These are phyloP conservation scores for Cryptococcus deneoformans DNA, from an alignment of 1,284 basidiomycete species.

Conservation along the genomic window DNA sequence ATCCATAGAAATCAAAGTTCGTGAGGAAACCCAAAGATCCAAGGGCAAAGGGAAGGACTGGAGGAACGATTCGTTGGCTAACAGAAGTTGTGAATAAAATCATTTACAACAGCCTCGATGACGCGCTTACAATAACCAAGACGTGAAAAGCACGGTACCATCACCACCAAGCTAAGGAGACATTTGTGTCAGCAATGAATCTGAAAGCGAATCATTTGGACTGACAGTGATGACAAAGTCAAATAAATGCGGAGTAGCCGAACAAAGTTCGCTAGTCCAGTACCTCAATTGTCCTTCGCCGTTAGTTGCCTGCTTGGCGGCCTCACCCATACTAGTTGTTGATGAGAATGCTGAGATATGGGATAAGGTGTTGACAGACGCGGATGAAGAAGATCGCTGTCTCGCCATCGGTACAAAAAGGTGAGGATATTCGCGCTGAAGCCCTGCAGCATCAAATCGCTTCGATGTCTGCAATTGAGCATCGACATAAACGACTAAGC, in stretches of 20 bases:
- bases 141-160: slow-evolving; percentile 97
- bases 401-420: slow-evolving; percentile 75
- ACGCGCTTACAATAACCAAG: slow-evolving; percentile 77
- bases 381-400: slow-evolving; percentile 60
- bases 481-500: slow-evolving; percentile 72
- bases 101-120: neutral
- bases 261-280: slow-evolving; percentile 98
- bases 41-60: slow-evolving; percentile 95
- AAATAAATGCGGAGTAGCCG: slow-evolving; percentile 83
- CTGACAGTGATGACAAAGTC: slow-evolving; percentile 96
- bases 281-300: slow-evolving; percentile 92
- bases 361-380: slow-evolving; percentile 35
- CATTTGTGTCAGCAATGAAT: slow-evolving; percentile 4
- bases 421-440: slow-evolving; percentile 81
- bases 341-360: slow-evolving; percentile 28
- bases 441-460: slow-evolving; percentile 90
- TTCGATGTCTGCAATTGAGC: slow-evolving; percentile 85
- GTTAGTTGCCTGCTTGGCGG: slow-evolving; percentile 18
- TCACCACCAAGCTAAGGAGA: slow-evolving; percentile 81
- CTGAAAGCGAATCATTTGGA: slow-evolving; percentile 11
- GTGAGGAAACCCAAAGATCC: slow-evolving; percentile 98
- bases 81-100: slow-evolving; percentile 1
- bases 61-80: slow-evolving; percentile 89
- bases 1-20: slow-evolving; percentile 92
- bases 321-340: slow-evolving; percentile 32